A percentile compares a stretch with the other conserved stretches of the same genome.
These are phyloP conservation scores for Colletotrichum sp. DNA, from an alignment of 2,329 filamentous ascomycete species.

Conservation along the genomic window DNA sequence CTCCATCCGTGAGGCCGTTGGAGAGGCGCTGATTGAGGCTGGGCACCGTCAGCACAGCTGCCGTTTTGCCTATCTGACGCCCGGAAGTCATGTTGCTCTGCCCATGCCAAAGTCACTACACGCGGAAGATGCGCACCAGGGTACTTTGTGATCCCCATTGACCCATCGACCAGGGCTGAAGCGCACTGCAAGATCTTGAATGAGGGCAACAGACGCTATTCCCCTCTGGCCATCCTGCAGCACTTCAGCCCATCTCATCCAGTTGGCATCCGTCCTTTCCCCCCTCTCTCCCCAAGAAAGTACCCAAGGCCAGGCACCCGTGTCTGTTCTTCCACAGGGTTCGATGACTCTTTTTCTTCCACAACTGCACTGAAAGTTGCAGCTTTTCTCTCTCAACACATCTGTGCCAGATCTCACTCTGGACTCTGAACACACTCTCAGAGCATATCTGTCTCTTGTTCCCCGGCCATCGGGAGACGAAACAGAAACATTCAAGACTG, in stretches of 20 bases:
- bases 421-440: neutral
- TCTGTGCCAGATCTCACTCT: neutral
- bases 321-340: conserved; percentile 6
- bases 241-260: neutral
- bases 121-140: neutral
- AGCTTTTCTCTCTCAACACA: neutral
- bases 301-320: conserved; percentile 1
- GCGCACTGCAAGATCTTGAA: conserved; percentile 1
- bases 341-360: conserved; percentile 15
- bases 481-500: neutral
- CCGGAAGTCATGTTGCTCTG: neutral
- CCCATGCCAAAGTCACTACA: neutral
- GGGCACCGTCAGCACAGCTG: neutral
- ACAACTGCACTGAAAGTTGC: neutral
- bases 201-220: neutral
- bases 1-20: neutral
- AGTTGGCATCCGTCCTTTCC: neutral
- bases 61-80: neutral
- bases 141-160: neutral
- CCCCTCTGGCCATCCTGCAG: neutral
- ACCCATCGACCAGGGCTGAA: neutral
- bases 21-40: conserved; percentile 13
- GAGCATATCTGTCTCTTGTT: neutral
- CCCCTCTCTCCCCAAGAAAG: neutral
- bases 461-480: neutral